Evolutionary conservation across 345 rosid genomes (phyloP), one percentile per base, ranked within the genome.

Genomic region (Murraya paniculata): DNA sequence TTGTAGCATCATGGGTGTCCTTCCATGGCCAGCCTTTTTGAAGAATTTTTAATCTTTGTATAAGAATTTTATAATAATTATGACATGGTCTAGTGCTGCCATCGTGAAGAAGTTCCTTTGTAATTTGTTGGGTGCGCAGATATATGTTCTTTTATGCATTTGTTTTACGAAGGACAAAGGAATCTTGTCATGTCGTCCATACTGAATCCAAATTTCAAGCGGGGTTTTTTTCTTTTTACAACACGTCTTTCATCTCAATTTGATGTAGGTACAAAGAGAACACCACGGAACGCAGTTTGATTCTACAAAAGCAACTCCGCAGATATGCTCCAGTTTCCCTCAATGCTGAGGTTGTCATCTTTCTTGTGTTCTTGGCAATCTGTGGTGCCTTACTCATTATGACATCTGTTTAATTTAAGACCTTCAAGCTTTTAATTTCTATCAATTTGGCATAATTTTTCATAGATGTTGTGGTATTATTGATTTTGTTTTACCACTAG

Each of bases 241-340:
- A 24, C 24, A 68, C 68, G n/a, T 64, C 25, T 81, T 82, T 67
- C 50, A 71, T 81, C 30, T 85, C 70, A 82, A 64, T 84, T 71
- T 88, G 45, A 48, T 77, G 9, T 77, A 95, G 99, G 94, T 93
- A 90, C 82, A 85, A 86, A 66, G 87, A 86, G 81, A 88, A 88
- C 72, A 64, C 65, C 60, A 83, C 74, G 82, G 90, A 83, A 5
- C 87, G 93, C 81, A 81, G 86, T 81, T 77, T 86, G 82, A 81
- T 88, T 75, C 88, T 95, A 75, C 89, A 92, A 82, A 93, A 90
- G 86, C 88, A 92, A 83, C 92, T 95, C 59, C 80, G 50, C 24
- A 88, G 94, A 82, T 95, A 91, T 86, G 90, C 92, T 79, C 77
- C 93, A 41, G 94, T 91, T 88, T 79, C 96, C 71, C 91, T 95